Evolutionary conservation across 176 grass and related monocot genomes (phyloP).

Genomic region (Metroxylon sagu): DNA sequence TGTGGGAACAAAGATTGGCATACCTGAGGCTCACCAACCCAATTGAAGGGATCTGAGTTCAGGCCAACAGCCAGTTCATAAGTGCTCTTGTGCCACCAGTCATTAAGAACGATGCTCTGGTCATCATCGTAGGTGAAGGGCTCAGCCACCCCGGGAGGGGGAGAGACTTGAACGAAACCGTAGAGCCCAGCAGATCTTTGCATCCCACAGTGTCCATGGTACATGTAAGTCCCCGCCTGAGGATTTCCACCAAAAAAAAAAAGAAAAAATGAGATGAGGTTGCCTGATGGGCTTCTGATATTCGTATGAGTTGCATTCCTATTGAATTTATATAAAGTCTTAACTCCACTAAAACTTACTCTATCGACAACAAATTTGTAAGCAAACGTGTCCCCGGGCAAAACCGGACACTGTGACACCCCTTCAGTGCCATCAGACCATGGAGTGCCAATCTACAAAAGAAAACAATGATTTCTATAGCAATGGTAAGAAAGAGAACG

Average conservation of each 20-base stretch:
- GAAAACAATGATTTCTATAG: background rate
- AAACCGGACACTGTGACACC: constrained; percentile 60
- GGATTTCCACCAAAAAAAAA: too few species aligned
- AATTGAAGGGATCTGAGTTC: constrained; percentile 31
- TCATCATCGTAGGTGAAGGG: constrained; percentile 67
- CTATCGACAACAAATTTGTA: constrained; percentile 62
- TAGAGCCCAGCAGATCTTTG: constrained; percentile 68
- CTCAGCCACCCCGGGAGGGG: constrained; percentile 16
- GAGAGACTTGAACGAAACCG: constrained; percentile 46
- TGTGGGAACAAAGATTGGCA: too few species aligned
- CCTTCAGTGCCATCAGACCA: constrained; percentile 89
- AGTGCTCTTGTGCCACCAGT: constrained; percentile 83
- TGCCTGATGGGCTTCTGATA: too few species aligned
- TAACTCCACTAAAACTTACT: constrained; percentile 32
- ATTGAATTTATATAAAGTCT: too few species aligned
- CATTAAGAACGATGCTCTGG: constrained; percentile 57
- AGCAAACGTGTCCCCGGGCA: constrained; percentile 49
- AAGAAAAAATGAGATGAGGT: too few species aligned
- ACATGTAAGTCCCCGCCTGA: constrained; percentile 56
- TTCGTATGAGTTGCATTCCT: too few species aligned
- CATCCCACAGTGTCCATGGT: constrained; percentile 85
- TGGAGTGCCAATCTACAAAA: constrained; percentile 47
- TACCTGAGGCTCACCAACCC: constrained; percentile 64
- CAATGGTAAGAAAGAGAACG: too few species aligned
- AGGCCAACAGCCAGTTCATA: constrained; percentile 60